Evolutionary conservation across 1,284 basidiomycete genomes (phyloP), one percentile per base, ranked within the genome.

Genomic region (Rhodotorula sp.): DNA sequence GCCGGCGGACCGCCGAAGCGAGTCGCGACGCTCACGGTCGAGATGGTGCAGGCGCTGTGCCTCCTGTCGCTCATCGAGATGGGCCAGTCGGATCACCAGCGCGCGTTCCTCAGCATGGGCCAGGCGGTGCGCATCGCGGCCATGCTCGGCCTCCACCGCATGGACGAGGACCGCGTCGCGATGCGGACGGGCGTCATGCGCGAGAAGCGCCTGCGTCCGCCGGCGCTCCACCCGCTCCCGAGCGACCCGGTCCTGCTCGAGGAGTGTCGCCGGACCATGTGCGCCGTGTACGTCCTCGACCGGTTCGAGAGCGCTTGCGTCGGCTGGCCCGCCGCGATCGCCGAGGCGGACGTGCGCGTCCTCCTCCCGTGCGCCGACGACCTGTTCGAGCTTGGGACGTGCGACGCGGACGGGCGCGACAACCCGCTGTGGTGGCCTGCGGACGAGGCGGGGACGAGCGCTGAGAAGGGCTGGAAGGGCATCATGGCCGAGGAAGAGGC

Each of bases 211-310:
- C 42, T 76, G 42, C 58, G 70, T 17, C 75, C 75, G 13, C 75
- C 75, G 4, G 75, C 75, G 12, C 53, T 76, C n/a, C 75, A 76
- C 48, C 49, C 55, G 21, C 62, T 76, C 23, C 75, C 75, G 48
- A 46, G 21, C 10, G 73, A 76, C 21, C 63, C 68, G 14, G 66
- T 76, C 25, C 56, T 76, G 16, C 53, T 76, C 34, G 75, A 76
- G n/a, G 75, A 76, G 46, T 76, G 75, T 42, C 54, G 75, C 12
- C 63, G 75, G 13, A 76, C 75, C 7, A 76, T 76, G 75, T 73
- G 71, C 68, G 61, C 75, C 45, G 70, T 76, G 23, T 68, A 74
- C 61, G 56, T 67, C 49, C 59, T 76, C 55, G 75, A 76, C 65
- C 72, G 75, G 4, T 72, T 74, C 64, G 75, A 76, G 45, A 56